phyloP scores from a whole-genome alignment of 306 rosid species.

The Trichosanthes cucumerina region DNA sequence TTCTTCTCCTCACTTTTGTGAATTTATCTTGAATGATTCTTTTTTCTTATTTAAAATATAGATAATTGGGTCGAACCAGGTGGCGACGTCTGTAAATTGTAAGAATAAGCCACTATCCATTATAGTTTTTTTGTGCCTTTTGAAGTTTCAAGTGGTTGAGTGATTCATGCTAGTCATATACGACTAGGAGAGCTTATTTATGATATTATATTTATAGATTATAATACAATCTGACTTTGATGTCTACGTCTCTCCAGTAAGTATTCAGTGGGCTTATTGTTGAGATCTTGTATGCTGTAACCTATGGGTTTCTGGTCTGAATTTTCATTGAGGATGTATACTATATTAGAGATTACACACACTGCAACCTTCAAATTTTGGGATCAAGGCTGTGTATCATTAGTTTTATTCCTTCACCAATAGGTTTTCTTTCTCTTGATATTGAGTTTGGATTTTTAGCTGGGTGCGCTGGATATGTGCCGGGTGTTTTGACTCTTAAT shows the following conservation, averaged over 20 bases:
- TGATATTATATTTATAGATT: neutral
- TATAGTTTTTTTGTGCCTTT: neutral
- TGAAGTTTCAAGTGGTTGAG: neutral
- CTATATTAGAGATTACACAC: neutral
- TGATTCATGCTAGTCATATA: neutral
- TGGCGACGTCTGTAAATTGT: neutral
- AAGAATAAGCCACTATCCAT: neutral
- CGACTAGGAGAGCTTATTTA: neutral
- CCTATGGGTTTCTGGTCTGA: conserved; percentile 1
- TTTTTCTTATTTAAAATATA: neutral
- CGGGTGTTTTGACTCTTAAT: neutral
- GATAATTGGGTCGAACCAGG: neutral
- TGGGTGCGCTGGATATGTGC: neutral
- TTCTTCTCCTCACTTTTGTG: neutral
- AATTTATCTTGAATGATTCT: neutral
- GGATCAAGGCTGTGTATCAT: neutral
- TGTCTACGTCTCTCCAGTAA: neutral
- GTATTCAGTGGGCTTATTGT: neutral
- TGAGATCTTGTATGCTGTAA: neutral
- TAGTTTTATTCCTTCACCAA: neutral
- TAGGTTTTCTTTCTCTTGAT: neutral
- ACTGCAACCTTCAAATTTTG: neutral
- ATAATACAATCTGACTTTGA: neutral
- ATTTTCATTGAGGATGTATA: neutral
- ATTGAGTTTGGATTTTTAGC: neutral